Base-by-base conservation (phyloP, 495 filamentous ascomycete genomes). In the Aspergillus asperescens region DNA sequence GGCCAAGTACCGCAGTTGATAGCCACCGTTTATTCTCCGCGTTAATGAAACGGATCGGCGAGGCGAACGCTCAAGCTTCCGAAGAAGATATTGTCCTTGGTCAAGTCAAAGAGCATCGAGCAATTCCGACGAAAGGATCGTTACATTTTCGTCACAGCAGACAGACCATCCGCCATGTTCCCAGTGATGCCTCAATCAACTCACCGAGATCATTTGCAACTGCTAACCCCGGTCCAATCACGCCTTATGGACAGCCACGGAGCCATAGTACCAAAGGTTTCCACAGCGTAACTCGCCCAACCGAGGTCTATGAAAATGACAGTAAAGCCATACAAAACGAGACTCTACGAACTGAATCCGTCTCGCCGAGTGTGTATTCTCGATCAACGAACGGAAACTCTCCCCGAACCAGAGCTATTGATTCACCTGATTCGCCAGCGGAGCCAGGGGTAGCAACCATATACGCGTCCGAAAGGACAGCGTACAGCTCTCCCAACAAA, bases 1-100 rank as follows among this genome's bases (percentile, higher is more conserved):
- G 41, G 42, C 54, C 63, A 16, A 50, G 70, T 15, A 54, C 60
- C 6, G 58, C 69, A 1, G 70, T 86, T 20, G 77, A 88, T 53
- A 83, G 81, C 45, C 77, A 85, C 20, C 78, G 85, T 24, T 70
- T 91, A 27, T 90, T 87, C 58, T 83, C 84, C 3, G 88, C 87
- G 0, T 69, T 91, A 55, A 83, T 89, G 77, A 83, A 81, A 56
- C 79, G 81, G 23, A 77, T 88, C 40, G 71, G 76, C 29, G 61
- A 61, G 44, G 49, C 67, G 52, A 48, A 54, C 19, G 37, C 58
- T 1, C 25, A 62, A 41, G 60, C 64, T 34, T 22, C 59, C 3
- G 64, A 73, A 18, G 62, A 69, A 52, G 66, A 71, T 15, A 56
- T 69, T 2, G 27, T 63, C 6, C 43, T 62, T 34, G 67, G 68